Evolutionary conservation across 495 filamentous ascomycete genomes (phyloP), one percentile per base, ranked within the genome.

Genomic region (Daldinia caldariorum): DNA sequence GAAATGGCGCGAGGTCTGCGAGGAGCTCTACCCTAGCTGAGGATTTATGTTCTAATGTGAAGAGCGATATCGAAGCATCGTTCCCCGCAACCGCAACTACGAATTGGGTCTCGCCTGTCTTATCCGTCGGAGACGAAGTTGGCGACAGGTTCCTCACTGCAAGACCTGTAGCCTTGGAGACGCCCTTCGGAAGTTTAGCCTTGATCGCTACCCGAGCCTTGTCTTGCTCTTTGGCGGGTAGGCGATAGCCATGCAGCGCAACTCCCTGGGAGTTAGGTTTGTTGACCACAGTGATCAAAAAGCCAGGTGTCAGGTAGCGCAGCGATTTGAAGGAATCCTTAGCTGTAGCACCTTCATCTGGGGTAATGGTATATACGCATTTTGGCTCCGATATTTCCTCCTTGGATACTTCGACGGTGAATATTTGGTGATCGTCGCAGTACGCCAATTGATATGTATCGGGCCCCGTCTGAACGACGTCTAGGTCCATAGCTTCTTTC

Each of bases 81-180:
- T 92, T 91, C 14, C 90, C 93, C 3, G 92, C 90, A 29, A 94
- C 87, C 31, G 95, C 94, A 64, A 97, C 83, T 72, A 89, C 86
- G 61, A 90, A 89, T 78, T 97, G 92, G 66, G 89, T 85, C 61
- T 90, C 87, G 59, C 82, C 82, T 38, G 86, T 79, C 34, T 79
- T 76, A 0, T 76, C 71, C 3, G 69, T 63, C 6, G 84, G 78
- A 26, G 84, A 81, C 22, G 80, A 68, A 10, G 82, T 76, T 6
- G 87, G 86, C 5, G 81, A 79, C 16, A 97, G 84, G 65, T 87
- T 86, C 67, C 87, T 87, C 57, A 94, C 85, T 47, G 94, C 92
- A 63, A 97, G 83, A 51, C 91, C 90, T 0, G 91, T 89, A 20
- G 89, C 91, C 56, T 80, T 78, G 22, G 74, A 70, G 20, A 84